phyloP scores from a whole-genome alignment of 441 rosid species.

The Jatropha podagrica region DNA sequence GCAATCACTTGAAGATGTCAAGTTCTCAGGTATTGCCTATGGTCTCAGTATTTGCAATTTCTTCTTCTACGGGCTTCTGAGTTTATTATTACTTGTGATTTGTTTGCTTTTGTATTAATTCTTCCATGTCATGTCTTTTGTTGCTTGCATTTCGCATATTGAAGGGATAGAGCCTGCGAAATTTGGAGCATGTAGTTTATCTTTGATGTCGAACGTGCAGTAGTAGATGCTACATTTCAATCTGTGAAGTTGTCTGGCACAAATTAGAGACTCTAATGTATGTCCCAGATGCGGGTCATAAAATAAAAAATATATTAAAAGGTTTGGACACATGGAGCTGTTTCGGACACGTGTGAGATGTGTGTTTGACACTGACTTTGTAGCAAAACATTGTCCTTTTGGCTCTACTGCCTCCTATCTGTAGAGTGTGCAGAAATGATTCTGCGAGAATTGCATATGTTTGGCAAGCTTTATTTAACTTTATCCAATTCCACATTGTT shows the following conservation, averaged over 20 bases:
- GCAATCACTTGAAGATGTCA: conserved; percentile 84
- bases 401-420: too few species aligned
- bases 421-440: background rate
- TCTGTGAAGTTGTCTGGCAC: background rate
- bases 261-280: background rate
- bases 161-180: background rate
- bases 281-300: too few species aligned
- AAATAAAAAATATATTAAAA: too few species aligned
- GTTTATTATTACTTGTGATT: background rate
- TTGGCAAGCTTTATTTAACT: background rate
- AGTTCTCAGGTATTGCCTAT: conserved; percentile 66
- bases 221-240: background rate
- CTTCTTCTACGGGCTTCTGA: background rate
- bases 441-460: background rate
- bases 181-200: background rate
- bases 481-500: background rate
- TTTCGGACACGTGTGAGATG: too few species aligned
- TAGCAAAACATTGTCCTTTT: too few species aligned
- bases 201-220: background rate
- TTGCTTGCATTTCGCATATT: background rate
- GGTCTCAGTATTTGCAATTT: background rate
- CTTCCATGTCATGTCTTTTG: background rate
- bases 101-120: background rate
- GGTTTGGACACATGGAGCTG: too few species aligned
- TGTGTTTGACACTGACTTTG: too few species aligned